Percentiles rank a stretch among this genome's conserved stretches.
Evolutionary conservation across 805 yeast genomes (phyloP).

Genomic region (Dipodascus albidus): DNA sequence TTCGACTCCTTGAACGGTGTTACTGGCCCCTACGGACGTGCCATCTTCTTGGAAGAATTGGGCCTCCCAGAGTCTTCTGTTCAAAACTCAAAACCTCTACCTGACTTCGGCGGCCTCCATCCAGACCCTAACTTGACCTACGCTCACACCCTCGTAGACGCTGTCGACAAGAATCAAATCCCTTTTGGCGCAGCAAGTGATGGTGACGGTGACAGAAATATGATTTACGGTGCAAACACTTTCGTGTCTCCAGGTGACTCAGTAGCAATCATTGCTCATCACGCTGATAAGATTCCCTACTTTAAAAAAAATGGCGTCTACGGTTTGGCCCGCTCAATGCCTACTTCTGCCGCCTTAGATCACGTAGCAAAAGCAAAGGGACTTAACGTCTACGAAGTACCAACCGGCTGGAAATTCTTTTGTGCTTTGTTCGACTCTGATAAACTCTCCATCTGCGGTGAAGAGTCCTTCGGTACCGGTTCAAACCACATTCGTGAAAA

Average conservation of each 20-base stretch:
- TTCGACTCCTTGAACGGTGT: conserved; percentile 93
- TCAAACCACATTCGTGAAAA: conserved; percentile 95
- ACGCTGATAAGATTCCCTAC: conserved; percentile 86
- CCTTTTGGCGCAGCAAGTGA: conserved; percentile 98
- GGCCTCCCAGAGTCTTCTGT: conserved; percentile 60
- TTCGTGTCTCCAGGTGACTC: conserved; percentile 98
- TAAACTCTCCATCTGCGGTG: conserved; percentile 93
- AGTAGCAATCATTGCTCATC: conserved; percentile 93
- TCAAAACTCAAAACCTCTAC: conserved; percentile 70
- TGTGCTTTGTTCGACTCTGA: conserved; percentile 90
- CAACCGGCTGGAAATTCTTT: conserved; percentile 98
- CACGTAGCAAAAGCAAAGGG: conserved; percentile 74
- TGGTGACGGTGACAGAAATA: conserved; percentile 98
- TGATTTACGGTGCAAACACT: conserved; percentile 92
- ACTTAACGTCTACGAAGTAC: conserved; percentile 79
- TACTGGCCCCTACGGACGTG: conserved; percentile 91
- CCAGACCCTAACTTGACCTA: conserved; percentile 97
- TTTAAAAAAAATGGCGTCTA: conserved; percentile 74
- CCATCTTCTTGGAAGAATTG: conserved; percentile 73
- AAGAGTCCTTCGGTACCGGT: conserved; percentile 96
- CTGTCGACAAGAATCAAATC: conserved; percentile 71
- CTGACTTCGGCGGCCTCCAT: conserved; percentile 95
- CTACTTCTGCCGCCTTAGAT: conserved; percentile 90
- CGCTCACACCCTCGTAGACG: conserved; percentile 74
- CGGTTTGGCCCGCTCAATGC: conserved; percentile 96